Evolutionary conservation across 768 basidiomycete genomes (phyloP).

Genomic region (Suillus spraguei): DNA sequence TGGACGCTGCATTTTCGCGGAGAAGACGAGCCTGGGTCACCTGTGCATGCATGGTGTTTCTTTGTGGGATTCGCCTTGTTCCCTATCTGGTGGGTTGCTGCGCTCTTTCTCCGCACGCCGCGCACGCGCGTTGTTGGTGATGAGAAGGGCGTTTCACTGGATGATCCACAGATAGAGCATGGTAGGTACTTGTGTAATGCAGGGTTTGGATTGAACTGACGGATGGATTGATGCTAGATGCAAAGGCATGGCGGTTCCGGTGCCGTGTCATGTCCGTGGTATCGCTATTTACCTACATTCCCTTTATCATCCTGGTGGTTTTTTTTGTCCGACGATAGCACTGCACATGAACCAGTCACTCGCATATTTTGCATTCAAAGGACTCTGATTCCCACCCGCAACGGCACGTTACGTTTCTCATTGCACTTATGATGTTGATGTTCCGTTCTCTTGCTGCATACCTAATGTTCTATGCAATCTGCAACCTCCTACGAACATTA

Average conservation of each 20-base stretch:
- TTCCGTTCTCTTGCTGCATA: slow-evolving; percentile 1
- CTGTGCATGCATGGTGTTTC: slow-evolving; percentile 77
- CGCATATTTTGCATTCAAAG: slow-evolving; percentile 6
- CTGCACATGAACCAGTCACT: slow-evolving; percentile 16
- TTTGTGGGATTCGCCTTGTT: slow-evolving; percentile 66
- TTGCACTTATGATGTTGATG: slow-evolving; percentile 22
- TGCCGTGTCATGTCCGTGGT: slow-evolving; percentile 73
- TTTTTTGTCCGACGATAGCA: slow-evolving; percentile 52
- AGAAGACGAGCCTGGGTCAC: slow-evolving; percentile 51
- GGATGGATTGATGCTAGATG: slow-evolving; percentile 46
- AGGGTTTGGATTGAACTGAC: slow-evolving; percentile 11
- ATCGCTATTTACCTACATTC: slow-evolving; percentile 75
- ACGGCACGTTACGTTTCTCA: slow-evolving; percentile 15
- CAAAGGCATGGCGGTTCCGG: slow-evolving; percentile 70
- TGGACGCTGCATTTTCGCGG: slow-evolving; percentile 63
- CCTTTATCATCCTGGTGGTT: slow-evolving; percentile 74
- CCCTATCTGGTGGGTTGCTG: slow-evolving; percentile 70
- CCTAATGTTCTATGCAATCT: slow-evolving; percentile 11
- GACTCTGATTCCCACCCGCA: neutral
- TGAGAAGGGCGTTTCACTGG: slow-evolving; percentile 73
- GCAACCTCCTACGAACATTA: slow-evolving; percentile 7
- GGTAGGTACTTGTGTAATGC: slow-evolving; percentile 45
- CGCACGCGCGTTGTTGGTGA: slow-evolving; percentile 64
- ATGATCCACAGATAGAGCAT: slow-evolving; percentile 79
- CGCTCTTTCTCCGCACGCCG: slow-evolving; percentile 54